Base-by-base conservation (phyloP, 2,329 filamentous ascomycete species). In the Davidsoniella neocaledoniae region DNA sequence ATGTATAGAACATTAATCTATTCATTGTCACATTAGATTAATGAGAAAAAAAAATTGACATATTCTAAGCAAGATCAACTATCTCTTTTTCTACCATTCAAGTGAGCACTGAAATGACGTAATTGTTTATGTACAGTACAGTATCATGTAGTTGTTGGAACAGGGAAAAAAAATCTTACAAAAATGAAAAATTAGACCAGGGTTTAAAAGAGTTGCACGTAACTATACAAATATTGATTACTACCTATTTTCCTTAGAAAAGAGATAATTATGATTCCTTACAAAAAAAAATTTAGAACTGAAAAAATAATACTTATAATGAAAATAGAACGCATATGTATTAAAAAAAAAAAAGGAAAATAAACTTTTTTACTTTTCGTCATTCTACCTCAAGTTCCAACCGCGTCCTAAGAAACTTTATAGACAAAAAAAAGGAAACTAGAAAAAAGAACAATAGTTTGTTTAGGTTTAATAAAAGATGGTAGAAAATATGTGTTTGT, bases 291-390 rank as follows among this genome's bases (percentile, higher is more conserved):
- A n/a, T 19, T 19, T 19, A 19, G 17, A 19, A 19, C 17, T 19
- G 3, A 38, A 38, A n/a, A 12, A 17, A 40, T 7, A 40, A 40
- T 10, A 16, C 6, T 5, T 36, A 43, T 21, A 50, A 39, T 39
- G 16, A 45, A 45, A 26, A 38, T 14, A 43, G 14, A 49, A 26
- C 29, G 16, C 21, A 26, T n/a, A 38, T 46, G 43, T 19, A 46
- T 26, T 5, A 10, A 43, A 40, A 25, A 26, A 17, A 43, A 25
- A 26, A n/a, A 43, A 49, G 14, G 7, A n/a, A 42, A 50, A 50
- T 38, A 33, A 50, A 47, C 46, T 50, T 53, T 52, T 53, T 50
- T 46, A 26, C 46, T 49, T 47, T 51, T 50, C 46, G 23, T 50
- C 21, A 19, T 47, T 50, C 21, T 42, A 43, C 51, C 51, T 9